These are phyloP conservation scores for Aspergillus hancockii DNA, from an alignment of 495 filamentous ascomycete species.

Conservation along the genomic window DNA sequence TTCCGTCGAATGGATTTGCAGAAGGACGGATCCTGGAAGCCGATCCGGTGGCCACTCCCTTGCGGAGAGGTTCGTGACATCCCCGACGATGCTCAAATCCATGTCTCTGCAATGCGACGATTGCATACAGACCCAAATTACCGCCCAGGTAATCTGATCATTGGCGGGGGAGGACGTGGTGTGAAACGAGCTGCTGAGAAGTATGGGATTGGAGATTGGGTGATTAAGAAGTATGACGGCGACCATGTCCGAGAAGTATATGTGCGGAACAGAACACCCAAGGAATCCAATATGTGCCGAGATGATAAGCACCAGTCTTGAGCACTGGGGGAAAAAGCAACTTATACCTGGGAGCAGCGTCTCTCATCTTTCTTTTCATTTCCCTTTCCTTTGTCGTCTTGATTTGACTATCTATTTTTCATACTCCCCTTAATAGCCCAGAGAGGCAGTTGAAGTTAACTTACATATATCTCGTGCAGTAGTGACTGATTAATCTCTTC, in stretches of 20 bases:
- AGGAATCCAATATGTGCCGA: slow-evolving; percentile 6
- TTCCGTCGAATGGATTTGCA: slow-evolving; percentile 83
- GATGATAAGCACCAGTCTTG: slow-evolving; percentile 4
- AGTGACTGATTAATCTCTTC: too few relatives aligned
- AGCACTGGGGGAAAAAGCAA: background rate
- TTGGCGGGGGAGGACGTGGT: slow-evolving; percentile 79
- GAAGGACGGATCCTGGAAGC: slow-evolving; percentile 74
- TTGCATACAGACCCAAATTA: slow-evolving; percentile 68
- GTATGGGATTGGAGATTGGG: slow-evolving; percentile 74
- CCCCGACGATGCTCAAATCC: slow-evolving; percentile 67
- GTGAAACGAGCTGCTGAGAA: slow-evolving; percentile 59
- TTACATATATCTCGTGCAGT: too few relatives aligned
- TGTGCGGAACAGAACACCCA: slow-evolving; percentile 43
- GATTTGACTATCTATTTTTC: background rate
- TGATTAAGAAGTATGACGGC: slow-evolving; percentile 59
- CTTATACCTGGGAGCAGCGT: background rate
- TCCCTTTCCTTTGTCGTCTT: slow-evolving; percentile 12
- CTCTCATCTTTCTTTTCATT: background rate
- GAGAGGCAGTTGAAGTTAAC: too few relatives aligned
- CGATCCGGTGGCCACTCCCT: slow-evolving; percentile 78
- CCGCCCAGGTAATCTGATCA: slow-evolving; percentile 77
- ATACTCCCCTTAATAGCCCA: background rate
- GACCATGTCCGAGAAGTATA: slow-evolving; percentile 66
- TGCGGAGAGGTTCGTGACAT: slow-evolving; percentile 82
- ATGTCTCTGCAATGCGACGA: slow-evolving; percentile 71